phyloP scores from a whole-genome alignment of 2,329 filamentous ascomycete genomes.

The Zymoseptoria passerinii region DNA sequence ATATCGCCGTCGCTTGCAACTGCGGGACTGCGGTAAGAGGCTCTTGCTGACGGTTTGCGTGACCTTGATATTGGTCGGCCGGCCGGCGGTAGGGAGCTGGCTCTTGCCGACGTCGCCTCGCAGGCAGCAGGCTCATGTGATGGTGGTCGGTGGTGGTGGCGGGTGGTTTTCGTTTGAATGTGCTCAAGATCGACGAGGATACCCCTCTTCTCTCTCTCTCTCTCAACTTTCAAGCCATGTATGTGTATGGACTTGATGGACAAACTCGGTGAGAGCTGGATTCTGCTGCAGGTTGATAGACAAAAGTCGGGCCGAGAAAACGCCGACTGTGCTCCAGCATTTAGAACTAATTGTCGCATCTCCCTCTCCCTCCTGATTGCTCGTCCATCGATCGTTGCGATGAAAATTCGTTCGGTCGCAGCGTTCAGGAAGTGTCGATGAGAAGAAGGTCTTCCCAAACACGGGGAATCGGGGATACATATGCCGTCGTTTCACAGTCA shows the following conservation, averaged over 20 bases:
- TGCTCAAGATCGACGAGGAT: neutral
- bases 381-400: too few relatives aligned
- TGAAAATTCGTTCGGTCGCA: too few relatives aligned
- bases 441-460: too few relatives aligned
- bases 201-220: neutral
- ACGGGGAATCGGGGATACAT: too few relatives aligned
- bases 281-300: conserved; percentile 8
- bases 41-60: neutral
- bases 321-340: too few relatives aligned
- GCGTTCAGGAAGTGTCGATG: too few relatives aligned
- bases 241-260: neutral
- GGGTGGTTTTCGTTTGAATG: neutral
- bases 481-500: too few relatives aligned
- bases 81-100: neutral
- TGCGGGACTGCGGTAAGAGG: neutral
- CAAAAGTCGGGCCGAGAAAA: too few relatives aligned
- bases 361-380: too few relatives aligned
- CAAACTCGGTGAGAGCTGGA: neutral
- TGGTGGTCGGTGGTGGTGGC: neutral
- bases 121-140: neutral
- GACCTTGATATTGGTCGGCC: neutral
- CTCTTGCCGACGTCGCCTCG: neutral
- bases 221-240: neutral
- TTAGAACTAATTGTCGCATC: too few relatives aligned
- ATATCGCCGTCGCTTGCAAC: neutral